phyloP scores from a whole-genome alignment of 305 asterid genomes.

The Solanum hybrid region DNA sequence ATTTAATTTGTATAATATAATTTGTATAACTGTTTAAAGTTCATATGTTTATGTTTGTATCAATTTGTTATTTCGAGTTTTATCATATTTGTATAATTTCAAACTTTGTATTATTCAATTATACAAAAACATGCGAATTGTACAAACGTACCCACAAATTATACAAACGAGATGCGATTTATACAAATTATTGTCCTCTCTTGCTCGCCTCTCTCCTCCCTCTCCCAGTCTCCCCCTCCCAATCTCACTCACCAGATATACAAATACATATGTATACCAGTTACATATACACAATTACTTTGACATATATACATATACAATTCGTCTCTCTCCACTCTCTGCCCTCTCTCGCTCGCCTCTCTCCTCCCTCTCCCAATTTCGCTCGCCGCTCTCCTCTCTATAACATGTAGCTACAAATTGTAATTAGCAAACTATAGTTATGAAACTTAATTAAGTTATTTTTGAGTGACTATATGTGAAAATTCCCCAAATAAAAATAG shows the following conservation, averaged over 20 bases:
- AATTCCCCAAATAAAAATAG: not conserved
- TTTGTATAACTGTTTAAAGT: too few species aligned
- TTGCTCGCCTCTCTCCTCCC: not conserved
- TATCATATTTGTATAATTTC: not conserved
- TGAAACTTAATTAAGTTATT: rapidly evolving
- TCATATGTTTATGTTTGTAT: not conserved
- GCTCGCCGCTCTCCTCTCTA: rapidly evolving
- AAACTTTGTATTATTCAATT: not conserved
- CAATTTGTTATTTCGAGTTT: not conserved
- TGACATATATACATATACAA: too few species aligned
- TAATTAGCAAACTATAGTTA: too few species aligned
- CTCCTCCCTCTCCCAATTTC: not conserved
- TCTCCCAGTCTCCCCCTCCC: not conserved
- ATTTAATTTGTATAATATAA: too few species aligned
- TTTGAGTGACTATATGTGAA: not conserved
- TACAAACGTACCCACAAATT: too few species aligned
- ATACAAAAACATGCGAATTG: rapidly evolving
- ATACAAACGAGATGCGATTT: too few species aligned
- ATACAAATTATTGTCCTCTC: not conserved
- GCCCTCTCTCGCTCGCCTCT: not conserved
- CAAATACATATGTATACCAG: not conserved
- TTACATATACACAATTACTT: too few species aligned
- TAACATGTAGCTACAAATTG: rapidly evolving
- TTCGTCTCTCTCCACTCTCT: too few species aligned
- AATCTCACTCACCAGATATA: too few species aligned